Percentiles rank a stretch among this genome's conserved stretches.
phyloP scores from a whole-genome alignment of 768 basidiomycete genomes.

The Scleroderma bovista region DNA sequence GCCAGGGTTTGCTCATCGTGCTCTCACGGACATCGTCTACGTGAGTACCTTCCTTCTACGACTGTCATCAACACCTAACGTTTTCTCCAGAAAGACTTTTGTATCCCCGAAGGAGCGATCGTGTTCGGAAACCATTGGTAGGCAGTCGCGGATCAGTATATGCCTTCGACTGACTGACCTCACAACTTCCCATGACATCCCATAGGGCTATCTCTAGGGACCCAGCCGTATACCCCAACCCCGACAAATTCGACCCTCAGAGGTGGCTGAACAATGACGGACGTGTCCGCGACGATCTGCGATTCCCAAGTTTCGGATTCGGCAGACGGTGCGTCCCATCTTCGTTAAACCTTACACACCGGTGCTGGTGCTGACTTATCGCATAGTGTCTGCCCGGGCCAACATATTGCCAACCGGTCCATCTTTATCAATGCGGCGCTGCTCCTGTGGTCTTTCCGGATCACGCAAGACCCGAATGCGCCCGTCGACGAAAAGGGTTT shows the following conservation, averaged over 20 bases:
- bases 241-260: conserved; percentile 53
- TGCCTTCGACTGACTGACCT: not conserved
- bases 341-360: not conserved
- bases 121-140: conserved; percentile 36
- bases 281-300: conserved; percentile 47
- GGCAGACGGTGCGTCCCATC: conserved; percentile 33
- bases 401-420: conserved; percentile 56
- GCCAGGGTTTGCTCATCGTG: conserved; percentile 56
- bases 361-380: not conserved
- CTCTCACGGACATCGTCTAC: conserved; percentile 60
- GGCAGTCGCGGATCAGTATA: not conserved
- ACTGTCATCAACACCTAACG: not conserved
- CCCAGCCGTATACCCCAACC: conserved; percentile 51
- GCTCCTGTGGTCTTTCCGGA: conserved; percentile 59
- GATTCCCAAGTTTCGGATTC: conserved; percentile 51
- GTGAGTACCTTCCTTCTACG: conserved; percentile 24
- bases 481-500: conserved; percentile 61
- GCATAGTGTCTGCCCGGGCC: conserved; percentile 60
- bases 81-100: conserved; percentile 25
- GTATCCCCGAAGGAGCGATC: conserved; percentile 32
- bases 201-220: conserved; percentile 54
- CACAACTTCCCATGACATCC: not conserved
- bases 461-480: conserved; percentile 42
- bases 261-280: conserved; percentile 43
- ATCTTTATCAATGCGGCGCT: conserved; percentile 62